Evolutionary conservation across 345 rosid genomes (phyloP).

Genomic region (Brassica carinata): DNA sequence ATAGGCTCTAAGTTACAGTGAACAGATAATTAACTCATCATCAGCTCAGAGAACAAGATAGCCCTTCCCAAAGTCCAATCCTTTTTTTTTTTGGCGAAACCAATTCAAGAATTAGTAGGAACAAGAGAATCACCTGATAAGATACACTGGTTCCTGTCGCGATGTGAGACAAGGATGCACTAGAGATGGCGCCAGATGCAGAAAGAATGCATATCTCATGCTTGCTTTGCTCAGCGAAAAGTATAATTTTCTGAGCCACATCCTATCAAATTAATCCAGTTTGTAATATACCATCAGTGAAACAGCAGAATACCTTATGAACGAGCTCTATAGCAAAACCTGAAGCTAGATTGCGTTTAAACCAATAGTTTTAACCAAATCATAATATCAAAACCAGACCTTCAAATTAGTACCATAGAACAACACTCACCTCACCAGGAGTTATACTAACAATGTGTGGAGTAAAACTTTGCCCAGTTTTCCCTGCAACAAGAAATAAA

Average conservation of each 20-base stretch:
- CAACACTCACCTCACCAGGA: conserved; percentile 76
- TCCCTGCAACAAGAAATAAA: conserved; percentile 49
- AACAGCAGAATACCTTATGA: neutral
- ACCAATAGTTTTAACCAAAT: neutral
- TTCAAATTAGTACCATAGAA: neutral
- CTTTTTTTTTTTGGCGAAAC: neutral
- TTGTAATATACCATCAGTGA: neutral
- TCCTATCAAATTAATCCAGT: conserved; percentile 56
- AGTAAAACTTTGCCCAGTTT: conserved; percentile 71
- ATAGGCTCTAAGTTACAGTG: neutral
- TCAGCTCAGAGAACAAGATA: neutral
- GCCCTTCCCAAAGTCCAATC: conserved; percentile 7
- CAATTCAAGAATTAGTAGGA: conserved; percentile 12
- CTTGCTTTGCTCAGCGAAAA: conserved; percentile 75
- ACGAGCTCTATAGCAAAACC: neutral
- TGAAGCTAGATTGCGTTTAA: neutral
- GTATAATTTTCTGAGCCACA: conserved; percentile 70
- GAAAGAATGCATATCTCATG: conserved; percentile 83
- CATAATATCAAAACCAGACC: conserved; percentile 1
- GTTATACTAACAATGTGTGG: conserved; percentile 72
- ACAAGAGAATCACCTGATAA: conserved; percentile 62
- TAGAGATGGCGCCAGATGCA: conserved; percentile 84
- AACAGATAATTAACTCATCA: neutral
- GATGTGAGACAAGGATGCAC: conserved; percentile 77
- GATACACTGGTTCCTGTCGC: conserved; percentile 80